These are phyloP conservation scores for Hemisphaericaspora xylofermentans DNA, from an alignment of 1,139 yeast genomes.

Conservation along the genomic window DNA sequence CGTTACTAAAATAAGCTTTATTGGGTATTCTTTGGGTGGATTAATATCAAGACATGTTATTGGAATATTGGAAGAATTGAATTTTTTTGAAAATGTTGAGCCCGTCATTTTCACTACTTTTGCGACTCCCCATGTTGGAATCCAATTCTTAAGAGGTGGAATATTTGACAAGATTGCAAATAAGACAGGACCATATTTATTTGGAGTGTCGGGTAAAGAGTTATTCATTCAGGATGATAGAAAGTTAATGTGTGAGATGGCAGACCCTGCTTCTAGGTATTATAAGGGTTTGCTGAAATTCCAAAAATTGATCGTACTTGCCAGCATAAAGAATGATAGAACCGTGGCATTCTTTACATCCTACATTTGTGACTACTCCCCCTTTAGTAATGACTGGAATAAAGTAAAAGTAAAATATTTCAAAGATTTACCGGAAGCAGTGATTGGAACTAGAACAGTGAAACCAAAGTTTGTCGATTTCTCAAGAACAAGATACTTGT, in stretches of 20 bases:
- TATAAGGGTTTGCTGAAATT: constrained; percentile 57
- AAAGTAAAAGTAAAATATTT: constrained; percentile 40
- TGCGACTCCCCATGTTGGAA: constrained; percentile 91
- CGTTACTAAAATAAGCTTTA: constrained; percentile 40
- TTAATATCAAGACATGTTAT: constrained; percentile 60
- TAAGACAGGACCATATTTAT: constrained; percentile 55
- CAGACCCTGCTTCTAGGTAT: constrained; percentile 54
- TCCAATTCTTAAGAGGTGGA: constrained; percentile 46
- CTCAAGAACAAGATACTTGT: constrained; percentile 23
- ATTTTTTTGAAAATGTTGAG: constrained; percentile 55
- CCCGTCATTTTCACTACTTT: constrained; percentile 75
- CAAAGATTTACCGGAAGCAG: constrained; percentile 33
- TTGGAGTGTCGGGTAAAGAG: constrained; percentile 77
- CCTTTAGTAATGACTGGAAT: constrained; percentile 44
- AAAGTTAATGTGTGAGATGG: constrained; percentile 49
- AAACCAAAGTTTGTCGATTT: constrained; percentile 61
- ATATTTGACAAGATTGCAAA: constrained; percentile 51
- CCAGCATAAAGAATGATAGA: constrained; percentile 77
- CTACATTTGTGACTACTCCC: constrained; percentile 49
- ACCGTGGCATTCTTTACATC: constrained; percentile 56
- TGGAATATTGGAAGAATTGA: constrained; percentile 58
- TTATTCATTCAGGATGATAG: constrained; percentile 55
- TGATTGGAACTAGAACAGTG: constrained; percentile 33
- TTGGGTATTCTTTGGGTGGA: constrained; percentile 47
- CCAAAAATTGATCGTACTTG: constrained; percentile 56